Evolutionary conservation across 306 rosid species (phyloP), one percentile per base, ranked within the genome.

Genomic region (Hippophae tibetana): DNA sequence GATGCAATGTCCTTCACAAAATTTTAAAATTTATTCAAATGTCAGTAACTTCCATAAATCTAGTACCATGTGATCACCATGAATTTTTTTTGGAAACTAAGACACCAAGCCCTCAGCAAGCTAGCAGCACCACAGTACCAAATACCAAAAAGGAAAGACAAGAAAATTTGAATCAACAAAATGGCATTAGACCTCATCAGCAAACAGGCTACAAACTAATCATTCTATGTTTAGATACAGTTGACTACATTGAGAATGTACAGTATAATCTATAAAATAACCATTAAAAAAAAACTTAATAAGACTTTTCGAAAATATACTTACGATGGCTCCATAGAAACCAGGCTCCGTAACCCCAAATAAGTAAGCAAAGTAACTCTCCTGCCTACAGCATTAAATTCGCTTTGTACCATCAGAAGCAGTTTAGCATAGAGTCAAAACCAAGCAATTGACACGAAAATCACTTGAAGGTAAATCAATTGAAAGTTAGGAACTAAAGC

Each of bases 301-400:
- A n/a, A n/a, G 13, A 1, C 13, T 27, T 38, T 13, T 46, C 3
- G 42, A 68, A 50, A 69, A 40, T 57, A 51, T 56, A 82, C 97
- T 63, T 53, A 86, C 95, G 54, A 90, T 82, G 64, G 97, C 97
- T 72, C 85, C 90, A 81, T 72, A 86, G 64, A 86, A 90, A 1
- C 90, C 97, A 66, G 97, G 94, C 59, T 90, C 95, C 58, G 26
- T 56, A 43, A 86, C 95, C 65, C 89, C 97, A 68, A 86, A 90
- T 77, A 86, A 69, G 79, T 90, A 90, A 58, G 95, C 97, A 44
- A 90, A 84, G 84, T 73, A 82, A 76, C 97, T 90, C 86, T 90
- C 97, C 81, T 90, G 97, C 70, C 95, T 77, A 49, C 38, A 11
- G 57, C 49, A 18, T 27, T 3, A 48, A 57, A 63, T 6, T 6